These are phyloP conservation scores for Stagonosporopsis tanaceti DNA, from an alignment of 2,329 filamentous ascomycete species.

Conservation along the genomic window DNA sequence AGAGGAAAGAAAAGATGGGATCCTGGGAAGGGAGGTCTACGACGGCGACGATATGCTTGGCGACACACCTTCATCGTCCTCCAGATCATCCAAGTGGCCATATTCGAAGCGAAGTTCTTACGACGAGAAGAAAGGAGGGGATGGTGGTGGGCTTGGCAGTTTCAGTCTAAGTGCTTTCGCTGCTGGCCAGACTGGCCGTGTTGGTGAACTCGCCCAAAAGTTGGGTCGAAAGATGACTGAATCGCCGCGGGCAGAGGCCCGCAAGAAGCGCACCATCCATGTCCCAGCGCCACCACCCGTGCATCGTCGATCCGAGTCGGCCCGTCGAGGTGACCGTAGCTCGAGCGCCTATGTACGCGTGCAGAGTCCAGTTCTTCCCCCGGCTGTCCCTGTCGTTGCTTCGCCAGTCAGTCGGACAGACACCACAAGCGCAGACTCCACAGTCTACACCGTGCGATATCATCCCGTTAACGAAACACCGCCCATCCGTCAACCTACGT, in stretches of 20 bases:
- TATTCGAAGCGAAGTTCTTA: slow-evolving; percentile 49
- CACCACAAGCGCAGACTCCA: slow-evolving; percentile 68
- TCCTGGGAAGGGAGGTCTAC: slow-evolving; percentile 88
- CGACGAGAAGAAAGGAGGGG: slow-evolving; percentile 34
- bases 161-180: slow-evolving; percentile 32
- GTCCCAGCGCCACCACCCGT: slow-evolving; percentile 44
- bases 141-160: slow-evolving; percentile 32
- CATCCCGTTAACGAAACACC: slow-evolving; percentile 61
- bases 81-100: slow-evolving; percentile 59
- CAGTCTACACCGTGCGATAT: slow-evolving; percentile 70
- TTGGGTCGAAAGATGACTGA: slow-evolving; percentile 40
- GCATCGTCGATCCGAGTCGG: slow-evolving; percentile 39
- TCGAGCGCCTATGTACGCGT: slow-evolving; percentile 43
- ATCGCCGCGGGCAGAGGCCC: slow-evolving; percentile 36
- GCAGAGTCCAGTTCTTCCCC: slow-evolving; percentile 52
- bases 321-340: slow-evolving; percentile 31
- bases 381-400: slow-evolving; percentile 53
- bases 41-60: slow-evolving; percentile 94
- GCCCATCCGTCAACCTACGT: slow-evolving; percentile 25
- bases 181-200: slow-evolving; percentile 34
- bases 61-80: slow-evolving; percentile 62
- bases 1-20: slow-evolving; percentile 93
- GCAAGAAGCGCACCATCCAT: slow-evolving; percentile 44
- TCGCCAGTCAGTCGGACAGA: slow-evolving; percentile 68
- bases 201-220: slow-evolving; percentile 40